phyloP scores from a whole-genome alignment of 2,329 filamentous ascomycete species.

The Colletotrichum camelliae region DNA sequence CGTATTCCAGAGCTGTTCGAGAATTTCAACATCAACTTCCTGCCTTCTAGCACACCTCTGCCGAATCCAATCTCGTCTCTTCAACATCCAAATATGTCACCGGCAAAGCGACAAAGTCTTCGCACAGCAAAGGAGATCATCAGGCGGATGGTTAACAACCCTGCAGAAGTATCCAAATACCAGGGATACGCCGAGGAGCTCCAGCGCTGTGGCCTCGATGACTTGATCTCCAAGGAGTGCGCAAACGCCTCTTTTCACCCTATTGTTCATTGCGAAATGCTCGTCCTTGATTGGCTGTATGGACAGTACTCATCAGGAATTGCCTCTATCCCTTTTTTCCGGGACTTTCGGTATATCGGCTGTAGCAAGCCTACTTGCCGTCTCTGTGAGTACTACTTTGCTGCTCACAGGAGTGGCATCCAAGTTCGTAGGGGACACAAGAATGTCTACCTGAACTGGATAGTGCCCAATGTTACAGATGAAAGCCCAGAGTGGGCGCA shows the following conservation, averaged over 20 bases:
- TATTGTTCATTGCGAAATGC: slow-evolving; percentile 23
- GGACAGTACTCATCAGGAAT: neutral
- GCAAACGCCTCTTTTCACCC: neutral
- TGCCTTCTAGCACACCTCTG: slow-evolving; percentile 28
- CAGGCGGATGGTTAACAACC: slow-evolving; percentile 21
- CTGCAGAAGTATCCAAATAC: neutral
- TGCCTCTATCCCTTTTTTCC: slow-evolving; percentile 3
- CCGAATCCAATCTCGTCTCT: slow-evolving; percentile 22
- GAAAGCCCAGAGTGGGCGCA: neutral
- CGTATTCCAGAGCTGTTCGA: slow-evolving; percentile 36
- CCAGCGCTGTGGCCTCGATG: neutral
- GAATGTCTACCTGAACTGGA: slow-evolving; percentile 24
- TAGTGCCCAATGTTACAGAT: slow-evolving; percentile 7
- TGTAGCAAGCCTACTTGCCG: slow-evolving; percentile 28
- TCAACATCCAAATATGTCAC: slow-evolving; percentile 6
- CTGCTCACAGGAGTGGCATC: slow-evolving; percentile 10
- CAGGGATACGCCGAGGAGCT: neutral
- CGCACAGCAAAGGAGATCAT: slow-evolving; percentile 25
- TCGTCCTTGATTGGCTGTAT: slow-evolving; percentile 9
- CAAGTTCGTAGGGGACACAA: slow-evolving; percentile 16
- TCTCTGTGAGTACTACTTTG: slow-evolving; percentile 26
- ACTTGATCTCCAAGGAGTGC: neutral
- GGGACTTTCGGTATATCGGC: slow-evolving; percentile 24
- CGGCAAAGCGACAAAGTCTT: neutral
- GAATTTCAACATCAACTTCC: slow-evolving; percentile 22